Evolutionary conservation across 2,329 filamentous ascomycete genomes (phyloP), one percentile per base, ranked within the genome.

Genomic region (Huntiella decipiens): DNA sequence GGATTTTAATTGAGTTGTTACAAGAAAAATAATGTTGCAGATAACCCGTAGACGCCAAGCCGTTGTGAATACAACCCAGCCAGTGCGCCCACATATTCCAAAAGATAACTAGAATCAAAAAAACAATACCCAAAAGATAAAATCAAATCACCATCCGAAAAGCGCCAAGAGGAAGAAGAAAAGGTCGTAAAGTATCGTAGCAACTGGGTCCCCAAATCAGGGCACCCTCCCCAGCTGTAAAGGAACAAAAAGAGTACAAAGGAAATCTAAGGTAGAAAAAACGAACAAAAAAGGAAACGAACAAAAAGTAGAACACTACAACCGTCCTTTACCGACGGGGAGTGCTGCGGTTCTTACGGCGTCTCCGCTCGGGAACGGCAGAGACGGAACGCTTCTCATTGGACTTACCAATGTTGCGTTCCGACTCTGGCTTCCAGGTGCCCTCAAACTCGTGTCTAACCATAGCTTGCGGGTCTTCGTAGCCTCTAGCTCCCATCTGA

Each of bases 371-470:
- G 12, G 47, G 15, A 22, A 15, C 19, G n/a, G 34, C 22, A 16
- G 22, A 16, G 12, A 36, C 34, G 11, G 17, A 13, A 5, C 36
- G 43, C 43, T 46, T 39, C 13, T 35, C 31, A 5, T 34, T 32
- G 10, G 42, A 12, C 52, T 70, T 66, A 54, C 79, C 79, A 54
- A 84, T 81, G 54, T 82, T 77, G 52, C 79, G 70, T 56, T 81
- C 73, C 53, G 61, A 71, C 56, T 82, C 78, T 17, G 80, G 79
- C 59, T 85, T 85, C 79, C 79, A 85, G 3, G 77, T 79, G 92
- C 88, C 91, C 67, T 93, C 84, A 60, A 98, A 98, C 46, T 86
- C 79, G 64, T 98, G 91, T 64, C 91, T 87, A 51, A 98, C 91
- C 67, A 93, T 96, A 1, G 91, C 91, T 84, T 94, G 88, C 1